Evolutionary conservation across 1,284 basidiomycete species (phyloP), one percentile per base, ranked within the genome.

Genomic region (Cryptococcus hybrid): DNA sequence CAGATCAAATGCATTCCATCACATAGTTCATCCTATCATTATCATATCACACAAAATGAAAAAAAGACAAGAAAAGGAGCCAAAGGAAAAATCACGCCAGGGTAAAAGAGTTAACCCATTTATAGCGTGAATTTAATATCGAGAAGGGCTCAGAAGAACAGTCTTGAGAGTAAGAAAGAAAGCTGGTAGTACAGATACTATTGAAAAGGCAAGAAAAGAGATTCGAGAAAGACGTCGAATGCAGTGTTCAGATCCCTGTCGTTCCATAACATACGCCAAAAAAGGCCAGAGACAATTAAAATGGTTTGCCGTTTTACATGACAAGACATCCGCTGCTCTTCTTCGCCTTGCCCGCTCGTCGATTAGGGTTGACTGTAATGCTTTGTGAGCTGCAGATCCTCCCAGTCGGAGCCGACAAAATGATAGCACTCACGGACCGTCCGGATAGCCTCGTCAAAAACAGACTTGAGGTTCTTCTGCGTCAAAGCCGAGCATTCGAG

Each of bases 381-480:
- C 8, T 37, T 44, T 9, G 6, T 38, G 48, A 43, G n/a, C 37
- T 44, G 13, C 7, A 51, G 18, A 18, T 15, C 42, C 30, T 24
- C n/a, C 54, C 46, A 52, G 54, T 9, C 47, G 11, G 3, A 46
- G 3, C 39, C 35, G 8, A 52, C n/a, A 18, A 38, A 15, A 35
- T 8, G 34, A 11, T 2, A 36, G 38, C 59, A 88, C 90, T 85
- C 77, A 94, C 91, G 68, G 55, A 80, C 79, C 30, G 77, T 78
- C 18, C 92, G 86, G 73, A 96, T 96, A 38, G 92, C 92, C 79
- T 97, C 93, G 76, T 97, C 94, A 76, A 97, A 47, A 97, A 18
- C 93, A 48, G 88, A 92, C 85, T 96, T 96, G 70, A 97, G 80
- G 24, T 92, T 94, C 80, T 97, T 95, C 82, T 99, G 96, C 47